Evolutionary conservation across 495 filamentous ascomycete species (phyloP).

Genomic region (Haplographium delicatum): DNA sequence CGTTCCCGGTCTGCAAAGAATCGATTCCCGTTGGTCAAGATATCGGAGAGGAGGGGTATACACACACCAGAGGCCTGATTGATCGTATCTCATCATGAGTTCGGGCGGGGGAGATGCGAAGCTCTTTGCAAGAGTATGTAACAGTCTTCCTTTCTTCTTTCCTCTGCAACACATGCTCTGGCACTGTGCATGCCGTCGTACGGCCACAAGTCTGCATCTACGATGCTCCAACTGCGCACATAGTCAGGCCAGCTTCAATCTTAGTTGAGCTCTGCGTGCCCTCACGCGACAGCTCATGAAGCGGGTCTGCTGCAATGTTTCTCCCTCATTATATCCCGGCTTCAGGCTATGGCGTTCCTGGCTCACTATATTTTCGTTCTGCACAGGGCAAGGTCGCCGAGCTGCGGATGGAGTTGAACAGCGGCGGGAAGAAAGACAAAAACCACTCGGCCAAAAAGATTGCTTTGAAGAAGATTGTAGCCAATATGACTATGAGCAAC

Average conservation of each 20-base stretch:
- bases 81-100: conserved; percentile 52
- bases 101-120: conserved; percentile 91
- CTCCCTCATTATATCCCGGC: conserved; percentile 32
- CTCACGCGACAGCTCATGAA: not conserved
- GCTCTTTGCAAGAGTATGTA: conserved; percentile 96
- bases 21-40: conserved; percentile 29
- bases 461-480: conserved; percentile 98
- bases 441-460: conserved; percentile 96
- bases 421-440: conserved; percentile 96
- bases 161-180: not conserved
- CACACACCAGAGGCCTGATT: conserved; percentile 12
- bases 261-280: no score
- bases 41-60: conserved; percentile 17
- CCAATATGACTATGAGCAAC: conserved; percentile 99
- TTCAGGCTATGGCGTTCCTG: conserved; percentile 14
- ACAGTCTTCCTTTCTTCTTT: conserved; percentile 1
- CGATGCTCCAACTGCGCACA: not conserved
- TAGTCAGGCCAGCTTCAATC: not conserved
- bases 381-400: conserved; percentile 97
- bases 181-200: not conserved
- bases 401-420: conserved; percentile 88
- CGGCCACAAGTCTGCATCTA: no score
- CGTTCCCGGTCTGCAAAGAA: conserved; percentile 27
- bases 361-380: conserved; percentile 25
- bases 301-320: conserved; percentile 39